A percentile compares a stretch with the other conserved stretches of the same genome.
Evolutionary conservation across 148 eudicot species (phyloP).

Genomic region (Talinum fruticosum): DNA sequence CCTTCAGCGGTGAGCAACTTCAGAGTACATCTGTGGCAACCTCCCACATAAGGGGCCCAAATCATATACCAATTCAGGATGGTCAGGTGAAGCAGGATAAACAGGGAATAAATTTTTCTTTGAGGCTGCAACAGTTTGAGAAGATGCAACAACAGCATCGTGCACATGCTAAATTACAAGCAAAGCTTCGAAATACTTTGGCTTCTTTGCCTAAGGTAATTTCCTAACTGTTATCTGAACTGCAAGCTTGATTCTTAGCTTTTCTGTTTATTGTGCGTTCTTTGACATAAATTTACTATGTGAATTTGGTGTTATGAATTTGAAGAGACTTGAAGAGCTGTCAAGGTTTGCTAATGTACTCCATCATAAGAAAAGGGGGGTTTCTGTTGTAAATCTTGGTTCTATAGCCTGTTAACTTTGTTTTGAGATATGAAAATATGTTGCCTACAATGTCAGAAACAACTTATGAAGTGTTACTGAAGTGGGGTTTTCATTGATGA

Average conservation of each 20-base stretch:
- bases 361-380: no score
- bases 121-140: slow-evolving; percentile 66
- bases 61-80: slow-evolving; percentile 37
- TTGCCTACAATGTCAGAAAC: background rate
- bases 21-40: slow-evolving; percentile 35
- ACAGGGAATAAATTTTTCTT: slow-evolving; percentile 68
- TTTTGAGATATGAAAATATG: background rate
- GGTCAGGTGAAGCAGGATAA: slow-evolving; percentile 47
- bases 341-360: no score
- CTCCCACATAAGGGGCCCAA: slow-evolving; percentile 25
- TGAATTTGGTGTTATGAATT: background rate
- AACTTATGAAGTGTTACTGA: background rate
- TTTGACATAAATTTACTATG: background rate
- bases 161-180: slow-evolving; percentile 40
- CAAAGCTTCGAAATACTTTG: slow-evolving; percentile 37
- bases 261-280: background rate
- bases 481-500: background rate
- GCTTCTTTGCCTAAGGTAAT: slow-evolving; percentile 41
- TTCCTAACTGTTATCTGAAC: background rate
- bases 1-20: slow-evolving; percentile 53
- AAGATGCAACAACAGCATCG: slow-evolving; percentile 75
- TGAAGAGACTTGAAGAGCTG: background rate
- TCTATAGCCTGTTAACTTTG: background rate
- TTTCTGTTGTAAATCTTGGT: no score
- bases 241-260: background rate